Evolutionary conservation across 2,329 filamentous ascomycete genomes (phyloP), one percentile per base, ranked within the genome.

Genomic region (Cordyceps javanica): DNA sequence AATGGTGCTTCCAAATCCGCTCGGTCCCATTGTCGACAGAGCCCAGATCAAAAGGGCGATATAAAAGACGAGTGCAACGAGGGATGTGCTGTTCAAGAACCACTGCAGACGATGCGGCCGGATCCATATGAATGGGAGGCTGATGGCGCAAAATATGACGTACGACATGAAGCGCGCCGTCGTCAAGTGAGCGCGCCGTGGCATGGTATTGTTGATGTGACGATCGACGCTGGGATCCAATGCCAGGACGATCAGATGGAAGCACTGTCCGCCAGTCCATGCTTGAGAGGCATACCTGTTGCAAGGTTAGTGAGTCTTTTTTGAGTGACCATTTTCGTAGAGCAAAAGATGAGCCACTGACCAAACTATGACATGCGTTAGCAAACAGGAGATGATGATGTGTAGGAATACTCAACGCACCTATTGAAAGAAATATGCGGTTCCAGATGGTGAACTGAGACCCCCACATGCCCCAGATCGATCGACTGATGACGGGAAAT

Each of bases 261-360:
- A 61, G 50, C 75, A 77, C 62, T 76, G 68, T 3, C 76, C 76
- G 13, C 76, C 76, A 41, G 77, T 72, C 73, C 75, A 78, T 5
- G 75, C 71, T 53, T 77, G 75, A 58, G 77, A 76, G 16, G 70
- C 74, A 54, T 75, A 74, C 72, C 71, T 72, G 26, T 3, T 21
- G 41, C 53, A 23, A 58, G 25, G 38, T 53, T 41, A 45, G 28
- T 34, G 16, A 9, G 16, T 25, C 3, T 16, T 14, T n/a, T 23
- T 6, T 21, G 8, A 1, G 26, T 26, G 2, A 19, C 3, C 14
- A 23, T 28, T 7, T n/a, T 8, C 28, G 23, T 41, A 5, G 7
- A 9, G 19, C 9, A 25, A 28, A 14, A 28, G n/a, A n/a, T n/a
- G n/a, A n/a, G n/a, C n/a, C 5, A 62, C 62, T 58, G 52, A 66